Base-by-base conservation (phyloP, 106 monocot species). In the Acorus gramineus region DNA sequence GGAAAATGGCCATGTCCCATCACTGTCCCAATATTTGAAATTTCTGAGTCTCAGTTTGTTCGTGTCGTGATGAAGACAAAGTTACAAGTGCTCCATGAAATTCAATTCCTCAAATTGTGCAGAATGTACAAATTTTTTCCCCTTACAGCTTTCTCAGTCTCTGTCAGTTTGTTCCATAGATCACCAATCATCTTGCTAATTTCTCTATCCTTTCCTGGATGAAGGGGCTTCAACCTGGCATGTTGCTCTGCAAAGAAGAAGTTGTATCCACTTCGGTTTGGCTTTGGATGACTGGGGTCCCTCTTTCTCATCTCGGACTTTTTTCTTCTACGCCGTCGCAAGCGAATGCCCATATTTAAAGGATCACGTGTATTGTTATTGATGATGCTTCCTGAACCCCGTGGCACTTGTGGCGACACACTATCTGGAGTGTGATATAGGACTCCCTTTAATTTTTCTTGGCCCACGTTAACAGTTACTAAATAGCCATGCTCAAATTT, bases 161-260 rank as follows among this genome's bases (percentile, higher is more conserved):
- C 88, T 10, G 77, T 73, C 50, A 92, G 65, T 5, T 80, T 85
- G 74, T 78, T 98, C 98, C 98, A 98, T 3, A 77, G 77, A 14
- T 88, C 88, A 42, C 98, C 98, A 51, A 98, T 98, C 72, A 85
- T 91, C 65, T 70, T 82, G 52, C 91, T 88, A 53, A 98, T 98
- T 57, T 88, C 85, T 68, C 88, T 78, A 60, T 92, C 92, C 57
- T 81, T 85, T 5, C 92, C 85, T 47, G 87, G 83, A 79, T 89
- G 52, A 69, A 83, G 74, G 13, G 81, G 81, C 46, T 86, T 98
- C 57, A 98, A 68, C 71, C 70, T 69, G 1, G 83, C 87, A 68
- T 92, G 98, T 71, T 98, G 87, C 74, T 98, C 98, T 3, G 85
- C 76, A 62, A 98, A 98, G 66, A 98, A 98, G 68, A 98, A 98